Evolutionary conservation across 2,329 filamentous ascomycete species (phyloP), one percentile per base, ranked within the genome.

Genomic region (Clarireedia homoeocarpa): DNA sequence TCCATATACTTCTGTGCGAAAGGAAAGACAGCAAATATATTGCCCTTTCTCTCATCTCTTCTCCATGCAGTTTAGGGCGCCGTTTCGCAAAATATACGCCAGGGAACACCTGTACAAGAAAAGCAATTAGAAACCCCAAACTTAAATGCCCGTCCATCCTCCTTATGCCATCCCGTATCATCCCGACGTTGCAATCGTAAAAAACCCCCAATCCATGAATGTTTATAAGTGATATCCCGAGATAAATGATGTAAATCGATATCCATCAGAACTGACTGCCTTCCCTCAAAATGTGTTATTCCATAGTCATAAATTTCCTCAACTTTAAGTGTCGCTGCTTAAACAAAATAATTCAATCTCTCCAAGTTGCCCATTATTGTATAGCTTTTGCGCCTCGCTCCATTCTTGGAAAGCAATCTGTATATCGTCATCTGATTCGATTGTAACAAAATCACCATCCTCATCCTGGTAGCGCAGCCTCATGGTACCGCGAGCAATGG

Each of bases 401-500:
- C 91, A 96, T 64, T 95, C 91, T 70, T 91, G 86, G 68, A 99
- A 96, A 4, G 94, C 94, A 64, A 94, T 91, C 66, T 95, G 90
- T 45, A 99, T 94, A 63, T 96, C 94, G 66, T 99, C 94, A 66
- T 99, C 94, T 59, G 88, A 92, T 70, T 94, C 88, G 54, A 99
- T 96, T 51, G 86, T 91, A 59, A 99, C 89, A 68, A 86, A 92
- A 67, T 97, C 94, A 49, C 89, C 89, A 63, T 99, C 94, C 67
- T 91, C 88, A 67, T 99, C 94, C 51, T 85, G 82, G 71, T 97
- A 99, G 60, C 91, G 88, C 55, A 99, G 76, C 72, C 91, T 90
- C 64, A 96, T 83, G 62, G 86, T 85, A 60, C 89, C 88, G 67
- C 83, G 86, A 64, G 85, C 85, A 66, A 96, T 91, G 53, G 88